Base-by-base conservation (phyloP, 176 grass and related monocot genomes). In the Avena atlantica region DNA sequence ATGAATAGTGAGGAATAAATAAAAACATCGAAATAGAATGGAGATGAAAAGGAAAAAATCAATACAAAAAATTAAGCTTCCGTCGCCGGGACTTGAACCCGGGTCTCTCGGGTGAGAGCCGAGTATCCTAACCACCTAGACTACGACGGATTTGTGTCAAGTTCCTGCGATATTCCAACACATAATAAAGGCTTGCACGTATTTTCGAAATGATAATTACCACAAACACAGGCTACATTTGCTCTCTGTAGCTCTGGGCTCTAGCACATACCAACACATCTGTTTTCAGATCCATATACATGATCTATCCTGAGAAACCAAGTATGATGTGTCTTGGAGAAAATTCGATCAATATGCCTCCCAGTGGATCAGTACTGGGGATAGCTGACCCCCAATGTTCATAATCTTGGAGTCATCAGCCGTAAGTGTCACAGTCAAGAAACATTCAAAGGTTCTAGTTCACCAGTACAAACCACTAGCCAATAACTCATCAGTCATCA, bases 51-150 rank as follows among this genome's bases (percentile, higher is more conserved):
- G 5, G 37, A 40, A 40, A 40, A 6, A 40, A 58, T 40, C 37
- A 40, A 4, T 4, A 40, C 5, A 40, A 47, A 31, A 29, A 29
- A 31, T 25, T 25, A 25, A 25, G 25, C 25, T 23, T 73, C 93
- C 90, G 88, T 95, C 93, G 88, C 88, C 91, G 79, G 92, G 87
- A 95, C 87, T 97, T 36, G 75, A 85, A 95, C 89, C 87, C 83
- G 82, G 88, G 92, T 94, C 91, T 92, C 84, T 98, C 86, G 83
- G 86, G 88, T 95, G 92, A 95, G 96, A 95, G 93, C 92, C 92
- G 90, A 98, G 90, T 94, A 98, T 94, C 93, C 93, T 98, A 90
- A 94, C 92, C 96, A 98, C 68, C 91, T 94, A 98, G 91, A 98
- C 91, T 89, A 94, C 92, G 89, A 97, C 86, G 81, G 88, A 95